phyloP scores from a whole-genome alignment of 176 grass and related monocot genomes.

The Tillandsia leiboldiana region DNA sequence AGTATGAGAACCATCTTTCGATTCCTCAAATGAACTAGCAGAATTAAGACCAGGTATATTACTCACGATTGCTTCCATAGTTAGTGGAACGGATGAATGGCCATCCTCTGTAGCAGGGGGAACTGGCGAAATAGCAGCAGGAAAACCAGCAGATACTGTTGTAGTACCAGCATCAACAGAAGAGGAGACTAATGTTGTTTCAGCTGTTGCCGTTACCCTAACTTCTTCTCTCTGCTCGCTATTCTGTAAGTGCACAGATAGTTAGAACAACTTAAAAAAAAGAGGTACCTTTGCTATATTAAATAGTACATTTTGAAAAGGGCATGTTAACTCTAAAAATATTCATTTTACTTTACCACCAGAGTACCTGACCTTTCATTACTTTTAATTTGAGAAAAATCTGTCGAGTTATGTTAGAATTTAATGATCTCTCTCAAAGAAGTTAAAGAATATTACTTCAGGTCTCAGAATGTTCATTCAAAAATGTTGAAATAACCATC shows the following conservation, averaged over 20 bases:
- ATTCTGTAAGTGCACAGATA: conserved; percentile 31
- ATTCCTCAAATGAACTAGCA: conserved; percentile 40
- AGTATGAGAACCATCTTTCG: conserved; percentile 61
- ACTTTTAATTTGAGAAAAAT: too few relatives aligned
- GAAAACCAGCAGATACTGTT: conserved; percentile 24
- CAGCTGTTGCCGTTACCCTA: conserved; percentile 17
- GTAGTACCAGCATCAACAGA: conserved; percentile 25
- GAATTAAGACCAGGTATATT: conserved; percentile 43
- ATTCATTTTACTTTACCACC: not conserved
- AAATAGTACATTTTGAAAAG: too few relatives aligned
- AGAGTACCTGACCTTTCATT: too few relatives aligned
- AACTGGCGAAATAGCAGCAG: conserved; percentile 28
- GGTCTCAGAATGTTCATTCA: too few relatives aligned
- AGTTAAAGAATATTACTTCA: too few relatives aligned
- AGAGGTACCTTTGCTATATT: not conserved
- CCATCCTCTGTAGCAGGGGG: conserved; percentile 29
- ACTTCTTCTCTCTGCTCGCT: conserved; percentile 23
- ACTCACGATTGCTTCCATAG: conserved; percentile 32
- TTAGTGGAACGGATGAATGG: conserved; percentile 30
- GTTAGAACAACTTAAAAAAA: conserved; percentile 5
- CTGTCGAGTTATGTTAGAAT: too few relatives aligned
- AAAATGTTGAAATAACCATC: too few relatives aligned
- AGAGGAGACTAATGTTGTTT: conserved; percentile 28
- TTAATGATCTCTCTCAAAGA: too few relatives aligned
- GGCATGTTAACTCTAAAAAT: not conserved